A percentile compares a stretch with the other conserved stretches of the same genome.
phyloP scores from a whole-genome alignment of 768 basidiomycete genomes.

The Amanita rimosa region DNA sequence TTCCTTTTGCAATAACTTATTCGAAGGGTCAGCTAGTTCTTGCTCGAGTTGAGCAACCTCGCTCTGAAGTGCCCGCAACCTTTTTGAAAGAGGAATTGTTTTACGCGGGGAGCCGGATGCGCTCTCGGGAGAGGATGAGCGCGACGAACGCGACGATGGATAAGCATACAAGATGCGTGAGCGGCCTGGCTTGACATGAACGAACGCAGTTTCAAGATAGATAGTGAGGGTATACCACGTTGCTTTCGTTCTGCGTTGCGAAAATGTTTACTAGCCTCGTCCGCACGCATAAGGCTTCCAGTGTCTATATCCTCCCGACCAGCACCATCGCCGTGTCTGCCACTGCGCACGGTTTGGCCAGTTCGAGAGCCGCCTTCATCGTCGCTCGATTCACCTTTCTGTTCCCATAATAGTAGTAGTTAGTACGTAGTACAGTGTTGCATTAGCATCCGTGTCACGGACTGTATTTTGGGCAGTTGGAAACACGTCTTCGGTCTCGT shows the following conservation, averaged over 20 bases:
- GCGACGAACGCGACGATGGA: conserved; percentile 52
- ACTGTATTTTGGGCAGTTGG: conserved; percentile 42
- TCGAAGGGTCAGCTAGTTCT: conserved; percentile 75
- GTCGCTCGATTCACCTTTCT: conserved; percentile 58
- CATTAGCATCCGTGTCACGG: conserved; percentile 15
- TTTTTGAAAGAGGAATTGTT: conserved; percentile 40
- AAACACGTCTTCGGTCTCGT: conserved; percentile 80
- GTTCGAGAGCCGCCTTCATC: conserved; percentile 42
- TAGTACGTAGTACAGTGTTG: conserved; percentile 1
- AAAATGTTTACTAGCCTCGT: conserved; percentile 63
- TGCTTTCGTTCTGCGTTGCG: conserved; percentile 53
- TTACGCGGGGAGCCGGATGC: conserved; percentile 18
- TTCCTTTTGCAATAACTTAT: conserved; percentile 51
- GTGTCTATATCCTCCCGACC: conserved; percentile 60
- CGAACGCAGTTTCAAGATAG: background rate
- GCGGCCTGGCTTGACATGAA: conserved; percentile 24
- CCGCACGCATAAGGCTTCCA: conserved; percentile 47
- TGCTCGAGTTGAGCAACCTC: conserved; percentile 75
- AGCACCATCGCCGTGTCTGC: conserved; percentile 25
- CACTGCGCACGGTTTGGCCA: conserved; percentile 22
- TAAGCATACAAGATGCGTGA: conserved; percentile 54
- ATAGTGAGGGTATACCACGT: conserved; percentile 26
- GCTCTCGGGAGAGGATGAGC: conserved; percentile 25
- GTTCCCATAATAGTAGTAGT: conserved; percentile 6
- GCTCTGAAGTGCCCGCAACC: conserved; percentile 55